Evolutionary conservation across 305 asterid species (phyloP).

Genomic region (Solanum hybrid): DNA sequence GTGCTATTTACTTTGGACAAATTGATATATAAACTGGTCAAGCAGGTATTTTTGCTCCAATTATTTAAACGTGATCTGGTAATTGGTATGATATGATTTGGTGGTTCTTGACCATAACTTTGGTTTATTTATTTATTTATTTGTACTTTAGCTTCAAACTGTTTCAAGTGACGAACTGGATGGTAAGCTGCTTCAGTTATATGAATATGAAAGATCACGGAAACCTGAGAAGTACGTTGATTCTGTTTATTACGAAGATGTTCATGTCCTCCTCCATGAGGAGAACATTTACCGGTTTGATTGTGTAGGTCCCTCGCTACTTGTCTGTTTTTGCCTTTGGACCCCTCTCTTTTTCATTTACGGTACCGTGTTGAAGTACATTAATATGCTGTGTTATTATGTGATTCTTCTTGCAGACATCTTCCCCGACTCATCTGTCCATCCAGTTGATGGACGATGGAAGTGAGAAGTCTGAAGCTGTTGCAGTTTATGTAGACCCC

Average conservation of each 20-base stretch:
- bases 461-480: constrained; percentile 87
- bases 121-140: not conserved
- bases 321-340: not conserved
- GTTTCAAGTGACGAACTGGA: constrained; percentile 38
- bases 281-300: constrained; percentile 37
- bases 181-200: constrained; percentile 33
- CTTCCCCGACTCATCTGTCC: constrained; percentile 54
- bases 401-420: constrained; percentile 43
- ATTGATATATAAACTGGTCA: constrained; percentile 86
- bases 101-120: not conserved
- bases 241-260: constrained; percentile 36
- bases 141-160: constrained; percentile 28
- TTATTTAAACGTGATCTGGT: not conserved
- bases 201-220: constrained; percentile 34
- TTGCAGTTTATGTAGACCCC: constrained; percentile 89
- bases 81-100: not conserved
- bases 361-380: constrained; percentile 1
- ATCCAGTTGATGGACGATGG: constrained; percentile 93
- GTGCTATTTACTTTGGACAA: constrained; percentile 94
- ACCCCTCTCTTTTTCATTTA: not conserved
- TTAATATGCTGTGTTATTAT: constrained; percentile 25
- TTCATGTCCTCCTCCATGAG: constrained; percentile 32
- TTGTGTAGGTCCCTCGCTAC: constrained; percentile 51
- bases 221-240: constrained; percentile 30
- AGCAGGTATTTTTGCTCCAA: constrained; percentile 44